Evolutionary conservation across 441 rosid genomes (phyloP).

Genomic region (Rhodomyrtus psidioides): DNA sequence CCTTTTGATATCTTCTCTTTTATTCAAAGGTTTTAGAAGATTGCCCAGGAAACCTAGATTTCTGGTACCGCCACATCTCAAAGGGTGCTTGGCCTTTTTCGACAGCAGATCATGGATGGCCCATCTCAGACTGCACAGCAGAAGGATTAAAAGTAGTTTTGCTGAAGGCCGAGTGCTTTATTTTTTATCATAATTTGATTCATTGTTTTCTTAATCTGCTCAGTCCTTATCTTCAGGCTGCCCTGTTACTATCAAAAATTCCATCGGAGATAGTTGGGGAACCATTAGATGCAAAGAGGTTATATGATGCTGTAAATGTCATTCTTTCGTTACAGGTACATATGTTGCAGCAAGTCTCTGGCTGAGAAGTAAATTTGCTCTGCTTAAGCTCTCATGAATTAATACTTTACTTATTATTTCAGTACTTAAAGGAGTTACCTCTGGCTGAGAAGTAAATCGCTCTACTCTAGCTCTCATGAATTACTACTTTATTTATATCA

Average conservation of each 20-base stretch:
- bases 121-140: slow-evolving; percentile 94
- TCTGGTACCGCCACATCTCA: slow-evolving; percentile 93
- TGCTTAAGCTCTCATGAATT: too few species aligned
- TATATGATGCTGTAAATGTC: slow-evolving; percentile 84
- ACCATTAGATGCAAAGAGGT: slow-evolving; percentile 40
- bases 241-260: slow-evolving; percentile 59
- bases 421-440: neutral
- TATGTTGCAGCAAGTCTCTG: neutral
- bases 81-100: slow-evolving; percentile 99
- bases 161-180: neutral
- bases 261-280: slow-evolving; percentile 72
- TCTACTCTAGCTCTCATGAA: neutral
- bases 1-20: neutral
- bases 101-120: slow-evolving; percentile 96
- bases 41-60: slow-evolving; percentile 74
- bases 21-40: slow-evolving; percentile 59
- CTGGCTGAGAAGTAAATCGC: neutral
- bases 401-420: neutral
- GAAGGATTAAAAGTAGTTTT: slow-evolving; percentile 85
- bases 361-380: neutral
- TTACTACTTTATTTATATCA: neutral
- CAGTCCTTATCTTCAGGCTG: slow-evolving; percentile 35
- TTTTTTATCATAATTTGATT: neutral
- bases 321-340: slow-evolving; percentile 84
- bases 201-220: slow-evolving; percentile 4